A percentile compares a stretch with the other conserved stretches of the same genome.
phyloP scores from a whole-genome alignment of 257 asterid genomes.

The Prunella vulgaris region DNA sequence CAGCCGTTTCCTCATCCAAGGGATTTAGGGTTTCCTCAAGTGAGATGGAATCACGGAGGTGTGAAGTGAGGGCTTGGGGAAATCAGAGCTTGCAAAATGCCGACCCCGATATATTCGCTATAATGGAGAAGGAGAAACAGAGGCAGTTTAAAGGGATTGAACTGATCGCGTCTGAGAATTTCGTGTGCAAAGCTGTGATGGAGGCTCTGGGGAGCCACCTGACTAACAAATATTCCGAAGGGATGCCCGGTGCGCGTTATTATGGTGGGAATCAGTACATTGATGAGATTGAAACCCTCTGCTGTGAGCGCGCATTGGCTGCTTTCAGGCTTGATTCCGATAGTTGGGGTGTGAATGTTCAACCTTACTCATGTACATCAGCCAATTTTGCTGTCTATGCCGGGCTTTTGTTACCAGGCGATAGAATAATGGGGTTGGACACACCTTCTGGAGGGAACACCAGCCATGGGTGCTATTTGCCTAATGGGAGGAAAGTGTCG shows the following conservation, averaged over 20 bases:
- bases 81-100: conserved; percentile 58
- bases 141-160: conserved; percentile 82
- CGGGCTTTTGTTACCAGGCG: conserved; percentile 74
- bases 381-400: conserved; percentile 89
- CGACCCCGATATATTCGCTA: conserved; percentile 59
- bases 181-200: conserved; percentile 77
- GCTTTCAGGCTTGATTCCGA: conserved; percentile 71
- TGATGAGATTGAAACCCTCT: conserved; percentile 76
- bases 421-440: conserved; percentile 92
- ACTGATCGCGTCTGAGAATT: conserved; percentile 84
- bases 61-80: conserved; percentile 69
- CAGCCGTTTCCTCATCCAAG: conserved; percentile 13
- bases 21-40: conserved; percentile 24
- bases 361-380: conserved; percentile 81
- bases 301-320: conserved; percentile 65
- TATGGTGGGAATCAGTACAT: conserved; percentile 79
- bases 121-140: conserved; percentile 82
- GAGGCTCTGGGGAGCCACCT: conserved; percentile 86
- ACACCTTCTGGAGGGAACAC: conserved; percentile 90
- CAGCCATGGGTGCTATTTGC: conserved; percentile 79
- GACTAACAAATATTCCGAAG: conserved; percentile 86
- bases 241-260: conserved; percentile 75
- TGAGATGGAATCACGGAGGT: conserved; percentile 47
- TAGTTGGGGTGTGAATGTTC: conserved; percentile 91
- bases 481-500: conserved; percentile 79